Base-by-base conservation (phyloP, 352 stramenopile species). In the Phytophthora boehmeriae region DNA sequence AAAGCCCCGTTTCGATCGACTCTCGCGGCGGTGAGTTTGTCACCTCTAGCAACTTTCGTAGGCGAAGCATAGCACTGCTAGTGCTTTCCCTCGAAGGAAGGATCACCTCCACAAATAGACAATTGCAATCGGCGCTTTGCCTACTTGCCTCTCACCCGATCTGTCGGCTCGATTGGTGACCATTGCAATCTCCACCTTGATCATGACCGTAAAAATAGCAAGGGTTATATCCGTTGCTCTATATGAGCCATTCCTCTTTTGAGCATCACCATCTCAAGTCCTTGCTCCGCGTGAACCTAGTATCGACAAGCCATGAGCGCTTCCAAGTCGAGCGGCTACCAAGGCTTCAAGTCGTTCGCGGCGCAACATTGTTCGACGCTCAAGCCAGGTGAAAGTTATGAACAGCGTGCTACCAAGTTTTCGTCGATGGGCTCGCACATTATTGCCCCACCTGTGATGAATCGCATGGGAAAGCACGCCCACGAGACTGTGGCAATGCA, bases 311-410 rank as follows among this genome's bases (percentile, higher is more conserved):
- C 34, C 38, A 86, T 83, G 71, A 66, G 53, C n/a, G 76, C 73
- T 28, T 83, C 76, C 57, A 76, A 70, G 59, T 82, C 76, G 53
- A 78, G 68, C 34, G 86, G 84, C 4, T 92, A 93, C 59, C 85
- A 95, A 64, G 87, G 85, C 27, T 95, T 92, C 73, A 70, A 78
- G 59, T 91, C 78, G 9, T 91, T 90, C 50, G 68, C 71, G 35
- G 68, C 69, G 48, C 83, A 92, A 59, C 66, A 82, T 9, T 93
- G 85, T 42, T 57, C 84, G 25, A 90, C 82, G 44, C 75, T 94
- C 50, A 94, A 94, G 54, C 79, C 87, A 2, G 87, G 85, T 23
- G 80, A 94, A 63, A 79, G 71, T 5, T 86, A 88, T 35, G 73
- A 83, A 54, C 71, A 78, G 32, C 80, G 83, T 6, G 71, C 74